Base-by-base conservation (phyloP, 2,329 filamentous ascomycete genomes). In the Dactylellina drechsleri region DNA sequence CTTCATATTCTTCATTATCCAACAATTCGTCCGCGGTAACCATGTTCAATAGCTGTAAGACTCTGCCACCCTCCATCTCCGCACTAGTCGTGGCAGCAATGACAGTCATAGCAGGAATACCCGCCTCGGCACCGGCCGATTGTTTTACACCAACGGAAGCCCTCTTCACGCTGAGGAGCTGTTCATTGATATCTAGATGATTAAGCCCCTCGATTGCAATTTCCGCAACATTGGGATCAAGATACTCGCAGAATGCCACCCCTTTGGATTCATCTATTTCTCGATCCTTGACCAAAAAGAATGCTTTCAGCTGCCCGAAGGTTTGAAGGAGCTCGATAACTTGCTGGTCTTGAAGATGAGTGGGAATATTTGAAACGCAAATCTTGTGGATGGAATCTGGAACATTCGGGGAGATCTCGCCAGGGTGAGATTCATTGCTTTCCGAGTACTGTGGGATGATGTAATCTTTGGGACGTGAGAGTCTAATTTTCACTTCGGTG, bases 41-140 rank as follows among this genome's bases (percentile, higher is more conserved):
- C 95, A 99, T 99, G 84, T 99, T 99, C 80, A 99, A 87, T 76
- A 99, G 85, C 83, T 97, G 94, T 75, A 99, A 82, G 15, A 99
- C 94, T 66, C 92, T 88, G 77, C 91, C 91, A 74, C 90, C 89
- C 78, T 96, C 93, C 40, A 91, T 85, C 74, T 93, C 91, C 66
- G 87, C 87, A 43, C 91, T 91, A 2, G 90, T 92, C 18, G 95
- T 96, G 70, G 94, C 93, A 43, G 95, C 95, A 79, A 99, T 91
- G 87, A 97, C 93, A 59, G 93, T 96, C 89, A 99, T 98, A 77
- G 95, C 95, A 79, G 95, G 96, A 77, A 99, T 94, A 66, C 94
- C 92, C 86, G 97, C 96, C 80, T 99, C 95, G 47, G 96, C 87
- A 77, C 93, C 93, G 54, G 92, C 87, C 20, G 93, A 93, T 82